Evolutionary conservation across 202 grass and related monocot species (phyloP).

Genomic region (Dendrocalamus latiflorus): DNA sequence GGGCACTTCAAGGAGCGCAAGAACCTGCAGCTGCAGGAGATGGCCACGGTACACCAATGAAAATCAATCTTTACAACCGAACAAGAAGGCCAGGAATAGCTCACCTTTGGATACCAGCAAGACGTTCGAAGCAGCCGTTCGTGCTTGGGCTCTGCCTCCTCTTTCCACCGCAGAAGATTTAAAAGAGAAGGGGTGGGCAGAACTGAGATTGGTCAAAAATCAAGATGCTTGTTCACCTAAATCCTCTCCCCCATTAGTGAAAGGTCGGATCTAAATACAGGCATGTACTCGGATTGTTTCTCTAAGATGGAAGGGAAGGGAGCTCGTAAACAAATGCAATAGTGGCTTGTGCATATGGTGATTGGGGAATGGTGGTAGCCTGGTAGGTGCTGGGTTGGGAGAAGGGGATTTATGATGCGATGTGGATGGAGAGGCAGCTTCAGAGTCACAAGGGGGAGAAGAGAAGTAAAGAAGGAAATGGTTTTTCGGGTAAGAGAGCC

Average conservation of each 20-base stretch:
- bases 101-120: conserved; percentile 23
- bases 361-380: conserved; percentile 32
- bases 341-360: conserved; percentile 12
- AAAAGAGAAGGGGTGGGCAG: conserved; percentile 14
- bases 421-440: conserved; percentile 27
- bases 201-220: conserved; percentile 35
- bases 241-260: conserved; percentile 24
- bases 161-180: conserved; percentile 11
- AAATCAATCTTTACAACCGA: not conserved
- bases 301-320: not conserved
- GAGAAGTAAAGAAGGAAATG: not conserved
- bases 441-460: not conserved
- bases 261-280: conserved; percentile 37
- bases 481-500: not conserved
- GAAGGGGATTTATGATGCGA: conserved; percentile 36
- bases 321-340: conserved; percentile 28
- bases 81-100: not conserved
- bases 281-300: not conserved
- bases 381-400: conserved; percentile 19
- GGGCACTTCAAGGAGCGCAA: not conserved
- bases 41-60: not conserved
- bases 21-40: not conserved
- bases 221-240: conserved; percentile 48
- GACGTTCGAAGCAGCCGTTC: conserved; percentile 6
- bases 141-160: conserved; percentile 4